Base-by-base conservation (phyloP, 2,329 filamentous ascomycete genomes). In the Lachnellula subtilissima region DNA sequence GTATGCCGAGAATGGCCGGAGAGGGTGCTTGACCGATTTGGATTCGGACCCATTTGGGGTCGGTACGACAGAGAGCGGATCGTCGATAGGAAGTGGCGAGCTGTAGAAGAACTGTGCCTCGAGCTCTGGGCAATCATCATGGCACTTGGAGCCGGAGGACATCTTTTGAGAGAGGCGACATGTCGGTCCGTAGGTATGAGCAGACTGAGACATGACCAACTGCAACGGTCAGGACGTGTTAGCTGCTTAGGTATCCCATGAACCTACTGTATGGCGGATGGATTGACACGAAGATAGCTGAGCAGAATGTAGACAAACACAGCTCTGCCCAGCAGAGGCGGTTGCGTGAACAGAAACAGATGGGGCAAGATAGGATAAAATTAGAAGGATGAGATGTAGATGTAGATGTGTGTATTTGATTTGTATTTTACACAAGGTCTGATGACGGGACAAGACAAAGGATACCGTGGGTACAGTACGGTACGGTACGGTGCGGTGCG, bases 31-130 rank as follows among this genome's bases (percentile, higher is more conserved):
- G 36, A 78, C 72, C 54, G 78, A 71, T 54, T 75, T 80, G 14
- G 78, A 69, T 50, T 86, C 74, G 69, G 77, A 60, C 70, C 79
- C 65, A 23, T 71, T 71, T 68, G 81, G 69, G 71, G 83, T 67
- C 73, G 79, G 71, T 11, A 77, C 74, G 1, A 87, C 82, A 9
- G 88, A 90, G n/a, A 96, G 79, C 23, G 90, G 90, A 67, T 96
- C 91, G 67, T 96, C 91, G 68, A 96, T 91, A 32, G 91, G 87
- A 50, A 93, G 81, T 12, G 85, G 77, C 11, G 91, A 94, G 14
- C 85, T 82, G 72, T 96, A 96, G 73, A 96, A 96, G 75, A 91
- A 96, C 61, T 91, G 89, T 22, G 87, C 80, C 35, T 79, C 77
- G 53, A 88, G 71, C 0, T 82, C 78, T 15, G 88, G 87, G 23